Percentiles rank a stretch among this genome's conserved stretches.
Evolutionary conservation across 1,284 basidiomycete species (phyloP).

Genomic region (Cutaneotrichosporon sp.): DNA sequence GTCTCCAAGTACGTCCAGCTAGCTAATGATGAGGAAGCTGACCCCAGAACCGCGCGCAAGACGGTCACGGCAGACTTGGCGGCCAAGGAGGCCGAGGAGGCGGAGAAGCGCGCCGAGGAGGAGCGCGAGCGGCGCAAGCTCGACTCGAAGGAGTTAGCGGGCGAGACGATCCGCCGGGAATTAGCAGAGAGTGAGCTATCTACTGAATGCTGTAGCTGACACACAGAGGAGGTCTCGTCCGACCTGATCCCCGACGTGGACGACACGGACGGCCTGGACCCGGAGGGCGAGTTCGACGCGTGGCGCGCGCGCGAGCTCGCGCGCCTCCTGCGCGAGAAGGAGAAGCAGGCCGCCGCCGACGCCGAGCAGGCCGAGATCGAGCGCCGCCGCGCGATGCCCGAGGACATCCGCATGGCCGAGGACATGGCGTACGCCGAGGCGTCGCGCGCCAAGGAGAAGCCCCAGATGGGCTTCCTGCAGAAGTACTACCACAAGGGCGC

Average conservation of each 20-base stretch:
- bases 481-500: constrained; percentile 99
- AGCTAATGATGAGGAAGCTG: neutral
- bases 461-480: constrained; percentile 88
- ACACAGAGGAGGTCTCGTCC: constrained; percentile 78
- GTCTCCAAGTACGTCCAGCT: constrained; percentile 42
- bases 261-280: constrained; percentile 92
- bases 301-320: constrained; percentile 92
- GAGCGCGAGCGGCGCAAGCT: constrained; percentile 44
- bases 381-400: constrained; percentile 83
- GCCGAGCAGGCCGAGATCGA: constrained; percentile 88
- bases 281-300: constrained; percentile 87
- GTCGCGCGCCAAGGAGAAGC: constrained; percentile 61
- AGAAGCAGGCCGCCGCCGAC: constrained; percentile 73
- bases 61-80: constrained; percentile 43
- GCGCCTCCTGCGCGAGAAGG: constrained; percentile 87
- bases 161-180: constrained; percentile 52
- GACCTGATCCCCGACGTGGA: constrained; percentile 77
- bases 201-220: neutral
- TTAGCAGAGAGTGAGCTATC: constrained; percentile 45
- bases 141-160: constrained; percentile 50
- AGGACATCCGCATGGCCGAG: constrained; percentile 85
- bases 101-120: constrained; percentile 42
- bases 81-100: constrained; percentile 46
- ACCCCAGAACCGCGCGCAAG: constrained; percentile 38
- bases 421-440: constrained; percentile 83